Evolutionary conservation across 1,139 yeast genomes (phyloP), one percentile per base, ranked within the genome.

Genomic region (Pichia sp.): DNA sequence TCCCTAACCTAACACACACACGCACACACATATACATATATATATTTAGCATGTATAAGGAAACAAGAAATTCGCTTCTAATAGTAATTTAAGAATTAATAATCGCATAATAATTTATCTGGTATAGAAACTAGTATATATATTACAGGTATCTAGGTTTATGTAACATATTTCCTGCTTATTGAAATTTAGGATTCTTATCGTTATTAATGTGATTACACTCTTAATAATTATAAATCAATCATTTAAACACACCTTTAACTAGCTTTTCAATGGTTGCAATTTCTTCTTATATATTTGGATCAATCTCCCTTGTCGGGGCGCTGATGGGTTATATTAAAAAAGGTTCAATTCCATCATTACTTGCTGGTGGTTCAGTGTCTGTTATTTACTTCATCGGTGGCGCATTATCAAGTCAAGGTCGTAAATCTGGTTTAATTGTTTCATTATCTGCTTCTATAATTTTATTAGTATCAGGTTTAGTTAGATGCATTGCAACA

Each of bases 391-490:
- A 80, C 63, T 94, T 87, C 22, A 62, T 72, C 46, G 83, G 96
- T 1, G 96, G 95, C 30, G 85, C 86, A 64, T 70, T 89, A 55
- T 69, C 87, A 53, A 74, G 77, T 52, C 69, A 81, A 49, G 86
- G 87, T 61, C 80, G 79, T 50, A 89, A 85, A 60, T 78, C 78
- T 67, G 97, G 96, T 30, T 71, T 89, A 53, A 92, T 86, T 61
- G 60, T 85, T 37, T 96, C 96, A 1, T 68, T 87, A 45, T 84
- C 81, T 8, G 76, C 90, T 1, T 82, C 95, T 24, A 58, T 78
- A 1, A 59, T 82, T 11, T 70, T 89, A 54, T 64, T 82, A 12
- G 74, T 74, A 37, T 89, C 92, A 24, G 90, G 94, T 9, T 56
- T 83, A 22, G 75, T 79, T 23, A 74, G 97, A 56, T 49, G 55